Evolutionary conservation across 1,284 basidiomycete genomes (phyloP), one percentile per base, ranked within the genome.

Genomic region (Leccinum solheimii): DNA sequence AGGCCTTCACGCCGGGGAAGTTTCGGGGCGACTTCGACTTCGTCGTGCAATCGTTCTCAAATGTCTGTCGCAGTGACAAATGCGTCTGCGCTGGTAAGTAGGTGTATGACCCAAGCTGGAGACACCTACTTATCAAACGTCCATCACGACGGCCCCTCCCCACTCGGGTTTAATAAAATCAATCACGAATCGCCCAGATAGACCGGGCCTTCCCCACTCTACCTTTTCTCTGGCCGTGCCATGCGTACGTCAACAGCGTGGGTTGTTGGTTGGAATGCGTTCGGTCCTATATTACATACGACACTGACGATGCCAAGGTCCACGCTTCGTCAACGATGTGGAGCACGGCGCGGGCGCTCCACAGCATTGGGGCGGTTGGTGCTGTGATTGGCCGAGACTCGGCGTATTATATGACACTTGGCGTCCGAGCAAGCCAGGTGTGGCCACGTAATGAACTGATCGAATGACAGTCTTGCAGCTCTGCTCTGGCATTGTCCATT

Each of bases 21-120:
- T 10, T 48, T 23, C 3, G 32, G 38, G 14, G 54, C 19, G 19
- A 21, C 63, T 57, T 67, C 59, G 51, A 64, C 57, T 62, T 61
- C 58, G 11, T 52, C 34, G 54, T 26, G 38, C 26, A 38, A 43
- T 45, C 30, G 54, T 52, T 60, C 54, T 19, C 38, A 62, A 50
- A 56, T 55, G 52, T 61, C 48, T 53, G 57, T 62, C 55, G 61
- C 54, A 60, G 60, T 40, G 61, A 68, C 55, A 68, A 68, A 60
- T 49, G 19, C 21, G 19, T 48, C 59, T 43, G 13, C 34, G 49
- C 58, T 50, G 13, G 64, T 40, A 67, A 32, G 21, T 40, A 67
- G 34, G 21, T 16, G 30, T 36, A 56, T 59, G 23, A 3, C 58
- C 58, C 53, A 56, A 56, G 38, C 55, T 53, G 30, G 56, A 52